These are phyloP conservation scores for Monosporascus sp. DNA, from an alignment of 2,329 filamentous ascomycete genomes.

Conservation along the genomic window DNA sequence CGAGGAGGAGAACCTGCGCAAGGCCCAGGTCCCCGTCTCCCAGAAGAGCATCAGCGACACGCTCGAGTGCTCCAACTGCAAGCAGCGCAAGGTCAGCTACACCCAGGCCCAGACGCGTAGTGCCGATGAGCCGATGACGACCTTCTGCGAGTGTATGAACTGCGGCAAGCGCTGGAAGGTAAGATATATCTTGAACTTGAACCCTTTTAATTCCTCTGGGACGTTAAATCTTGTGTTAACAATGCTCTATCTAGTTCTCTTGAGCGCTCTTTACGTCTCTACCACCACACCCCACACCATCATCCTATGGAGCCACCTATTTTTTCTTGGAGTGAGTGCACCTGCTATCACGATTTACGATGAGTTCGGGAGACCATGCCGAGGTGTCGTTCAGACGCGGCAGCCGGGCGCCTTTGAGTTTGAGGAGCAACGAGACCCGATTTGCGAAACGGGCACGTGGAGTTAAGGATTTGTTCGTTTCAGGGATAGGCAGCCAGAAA, in stretches of 20 bases:
- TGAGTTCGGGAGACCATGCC: too few relatives aligned
- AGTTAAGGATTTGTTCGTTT: too few relatives aligned
- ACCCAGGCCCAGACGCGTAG: constrained; percentile 91
- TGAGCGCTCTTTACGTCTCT: background rate
- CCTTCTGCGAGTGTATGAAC: constrained; percentile 66
- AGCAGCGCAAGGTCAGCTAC: constrained; percentile 91
- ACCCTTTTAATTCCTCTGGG: constrained; percentile 14
- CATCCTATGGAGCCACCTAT: too few relatives aligned
- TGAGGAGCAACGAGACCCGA: too few relatives aligned
- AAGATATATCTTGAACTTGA: constrained; percentile 21
- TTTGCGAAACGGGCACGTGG: too few relatives aligned
- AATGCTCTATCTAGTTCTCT: background rate
- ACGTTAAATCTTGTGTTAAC: constrained; percentile 11
- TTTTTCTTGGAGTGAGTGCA: too few relatives aligned
- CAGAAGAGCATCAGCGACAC: constrained; percentile 87
- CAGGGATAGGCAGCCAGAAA: too few relatives aligned
- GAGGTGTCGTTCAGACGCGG: too few relatives aligned
- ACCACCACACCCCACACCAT: too few relatives aligned
- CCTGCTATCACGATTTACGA: too few relatives aligned
- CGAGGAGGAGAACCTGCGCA: constrained; percentile 91
- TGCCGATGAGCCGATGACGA: constrained; percentile 90
- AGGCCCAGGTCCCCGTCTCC: constrained; percentile 87
- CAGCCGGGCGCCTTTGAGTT: too few relatives aligned
- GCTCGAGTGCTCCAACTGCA: constrained; percentile 86
- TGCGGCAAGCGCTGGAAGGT: constrained; percentile 71